Evolutionary conservation across 768 basidiomycete genomes (phyloP).

Genomic region (Phlebiopsis gigantea): DNA sequence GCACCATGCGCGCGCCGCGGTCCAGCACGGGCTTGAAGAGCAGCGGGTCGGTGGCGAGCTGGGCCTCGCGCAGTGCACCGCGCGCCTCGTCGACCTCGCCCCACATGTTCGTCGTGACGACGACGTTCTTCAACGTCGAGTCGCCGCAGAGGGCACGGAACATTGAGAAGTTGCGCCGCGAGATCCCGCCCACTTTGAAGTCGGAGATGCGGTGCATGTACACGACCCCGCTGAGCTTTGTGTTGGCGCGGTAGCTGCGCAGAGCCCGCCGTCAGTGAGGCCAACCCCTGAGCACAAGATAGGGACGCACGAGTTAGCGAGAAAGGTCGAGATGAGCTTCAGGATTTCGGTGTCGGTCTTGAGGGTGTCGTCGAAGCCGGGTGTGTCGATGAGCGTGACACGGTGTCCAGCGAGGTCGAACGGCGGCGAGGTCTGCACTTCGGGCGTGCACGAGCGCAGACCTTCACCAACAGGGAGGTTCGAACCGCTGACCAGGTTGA

Average conservation of each 20-base stretch:
- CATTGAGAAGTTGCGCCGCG: slow-evolving; percentile 19
- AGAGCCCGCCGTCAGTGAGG: not conserved
- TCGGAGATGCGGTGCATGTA: slow-evolving; percentile 28
- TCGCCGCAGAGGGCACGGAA: slow-evolving; percentile 24
- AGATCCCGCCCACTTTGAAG: slow-evolving; percentile 19
- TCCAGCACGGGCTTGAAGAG: slow-evolving; percentile 19
- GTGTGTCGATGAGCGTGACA: slow-evolving; percentile 51
- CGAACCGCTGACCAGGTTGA: slow-evolving; percentile 50
- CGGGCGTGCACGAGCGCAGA: slow-evolving; percentile 46
- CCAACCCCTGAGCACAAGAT: not conserved
- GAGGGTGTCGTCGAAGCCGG: slow-evolving; percentile 53
- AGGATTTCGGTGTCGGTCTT: slow-evolving; percentile 17
- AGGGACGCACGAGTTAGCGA: slow-evolving; percentile 18
- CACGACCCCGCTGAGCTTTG: slow-evolving; percentile 22
- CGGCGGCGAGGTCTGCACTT: slow-evolving; percentile 38
- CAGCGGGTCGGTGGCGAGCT: slow-evolving; percentile 12
- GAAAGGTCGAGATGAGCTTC: slow-evolving; percentile 10
- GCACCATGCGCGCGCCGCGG: slow-evolving; percentile 15
- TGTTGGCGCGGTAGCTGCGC: slow-evolving; percentile 18
- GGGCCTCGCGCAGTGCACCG: slow-evolving; percentile 14
- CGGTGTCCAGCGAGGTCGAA: slow-evolving; percentile 40
- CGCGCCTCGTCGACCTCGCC: slow-evolving; percentile 11
- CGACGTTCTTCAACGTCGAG: slow-evolving; percentile 20
- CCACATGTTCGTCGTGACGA: slow-evolving; percentile 30
- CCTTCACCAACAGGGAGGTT: slow-evolving; percentile 40